Percentiles rank a stretch among this genome's conserved stretches.
phyloP scores from a whole-genome alignment of 768 basidiomycete species.

The Panus rudis region DNA sequence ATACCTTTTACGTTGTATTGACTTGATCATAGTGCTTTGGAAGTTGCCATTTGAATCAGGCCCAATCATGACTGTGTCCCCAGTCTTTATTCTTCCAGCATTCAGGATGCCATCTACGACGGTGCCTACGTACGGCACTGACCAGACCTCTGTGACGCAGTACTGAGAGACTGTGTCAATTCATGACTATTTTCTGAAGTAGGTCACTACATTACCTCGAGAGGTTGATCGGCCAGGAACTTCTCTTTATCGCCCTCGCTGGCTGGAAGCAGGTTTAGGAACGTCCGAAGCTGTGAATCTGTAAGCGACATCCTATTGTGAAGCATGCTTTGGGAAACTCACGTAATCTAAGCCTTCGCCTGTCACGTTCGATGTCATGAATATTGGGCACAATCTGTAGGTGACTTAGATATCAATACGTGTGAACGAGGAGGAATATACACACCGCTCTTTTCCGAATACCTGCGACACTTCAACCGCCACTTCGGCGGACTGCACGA shows the following conservation, averaged over 20 bases:
- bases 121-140: conserved; percentile 79
- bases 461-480: conserved; percentile 72
- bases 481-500: conserved; percentile 74
- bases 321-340: conserved; percentile 12
- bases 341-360: conserved; percentile 85
- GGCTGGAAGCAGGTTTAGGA: conserved; percentile 85
- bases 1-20: conserved; percentile 89
- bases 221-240: conserved; percentile 70
- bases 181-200: neutral
- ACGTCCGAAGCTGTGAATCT: conserved; percentile 63
- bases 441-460: conserved; percentile 69
- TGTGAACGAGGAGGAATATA: neutral
- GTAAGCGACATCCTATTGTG: neutral
- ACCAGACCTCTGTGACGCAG: conserved; percentile 80
- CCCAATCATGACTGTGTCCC: conserved; percentile 78
- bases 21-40: conserved; percentile 71
- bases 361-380: conserved; percentile 90
- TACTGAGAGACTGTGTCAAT: conserved; percentile 38
- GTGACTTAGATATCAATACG: neutral
- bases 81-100: conserved; percentile 64
- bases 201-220: conserved; percentile 47
- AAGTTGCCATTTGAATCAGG: conserved; percentile 93
- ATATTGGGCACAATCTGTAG: conserved; percentile 78
- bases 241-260: conserved; percentile 80
- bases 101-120: conserved; percentile 83